Base-by-base conservation (phyloP, 768 basidiomycete species). In the Amanita rimosa region DNA sequence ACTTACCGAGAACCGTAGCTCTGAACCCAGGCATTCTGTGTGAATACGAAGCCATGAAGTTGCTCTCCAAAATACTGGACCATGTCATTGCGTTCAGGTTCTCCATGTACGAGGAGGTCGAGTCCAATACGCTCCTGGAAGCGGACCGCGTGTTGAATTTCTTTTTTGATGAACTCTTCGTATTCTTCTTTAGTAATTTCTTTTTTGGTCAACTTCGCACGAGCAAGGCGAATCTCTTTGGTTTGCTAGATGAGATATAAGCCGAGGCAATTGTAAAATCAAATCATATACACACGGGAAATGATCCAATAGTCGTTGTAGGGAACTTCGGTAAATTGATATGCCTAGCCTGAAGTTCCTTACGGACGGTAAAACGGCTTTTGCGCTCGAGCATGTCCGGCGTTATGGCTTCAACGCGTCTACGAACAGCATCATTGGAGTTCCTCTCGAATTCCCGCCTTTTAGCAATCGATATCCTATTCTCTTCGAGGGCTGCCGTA, bases 61-160 rank as follows among this genome's bases (percentile, higher is more conserved):
- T 82, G 87, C 69, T 99, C 96, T 56, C 96, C 96, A 58, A 98
- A 99, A 81, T 99, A 99, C 72, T 98, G 94, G 54, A 96, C 94
- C 95, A 98, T 98, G 78, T 97, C 95, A 66, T 97, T 97, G 60
- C 95, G 82, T 75, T 99, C 95, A 47, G 95, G 88, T 69, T 99
- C 96, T 61, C 96, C 96, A 68, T 99, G 96, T 53, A 99, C 96
- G 58, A 98, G 78, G 51, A 99, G 78, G 69, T 99, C 96, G 58
- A 99, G 83, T 56, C 89, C 95, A 56, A 93, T 78, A 67, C 79
- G 82, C 76, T 98, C 95, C 69, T 99, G 96, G 90, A 98, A 95
- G 55, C 81, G 77, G 58, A 98, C 94, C 53, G 92, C 93, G 48
- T 66, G 67, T 71, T 95, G 79, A 59, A 99, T 88, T 71, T 99